Evolutionary conservation across 2,329 filamentous ascomycete species (phyloP).

Genomic region (Gnomoniopsis smithogilvyi): DNA sequence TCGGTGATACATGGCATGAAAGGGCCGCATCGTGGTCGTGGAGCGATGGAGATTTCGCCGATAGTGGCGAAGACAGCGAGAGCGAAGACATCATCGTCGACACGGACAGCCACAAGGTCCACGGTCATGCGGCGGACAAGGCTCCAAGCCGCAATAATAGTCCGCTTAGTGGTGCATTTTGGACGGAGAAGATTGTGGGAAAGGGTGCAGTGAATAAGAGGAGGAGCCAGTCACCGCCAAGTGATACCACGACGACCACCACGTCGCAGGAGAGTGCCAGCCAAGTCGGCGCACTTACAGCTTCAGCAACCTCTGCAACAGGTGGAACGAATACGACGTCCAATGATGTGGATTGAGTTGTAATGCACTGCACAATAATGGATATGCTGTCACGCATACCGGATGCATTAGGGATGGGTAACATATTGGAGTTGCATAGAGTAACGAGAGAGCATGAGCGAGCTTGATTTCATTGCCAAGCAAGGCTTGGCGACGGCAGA

Average conservation of each 20-base stretch:
- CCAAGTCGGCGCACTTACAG: not conserved
- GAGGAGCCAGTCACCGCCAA: constrained; percentile 7
- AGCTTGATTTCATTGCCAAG: not conserved
- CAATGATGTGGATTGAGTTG: constrained; percentile 13
- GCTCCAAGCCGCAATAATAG: constrained; percentile 19
- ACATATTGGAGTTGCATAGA: not conserved
- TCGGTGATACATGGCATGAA: constrained; percentile 37
- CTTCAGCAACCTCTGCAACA: not conserved
- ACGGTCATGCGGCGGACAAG: constrained; percentile 17
- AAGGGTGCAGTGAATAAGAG: constrained; percentile 22
- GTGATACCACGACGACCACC: not conserved
- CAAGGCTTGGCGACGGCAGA: not conserved
- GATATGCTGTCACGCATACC: not conserved
- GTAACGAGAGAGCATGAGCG: not conserved
- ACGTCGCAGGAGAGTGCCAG: not conserved
- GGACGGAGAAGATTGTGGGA: constrained; percentile 49
- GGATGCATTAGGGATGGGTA: not conserved
- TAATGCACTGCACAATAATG: not conserved
- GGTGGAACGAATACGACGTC: not conserved
- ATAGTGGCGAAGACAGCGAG: constrained; percentile 47
- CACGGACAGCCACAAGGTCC: constrained; percentile 9
- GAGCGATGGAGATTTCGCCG: constrained; percentile 64
- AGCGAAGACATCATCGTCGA: constrained; percentile 1
- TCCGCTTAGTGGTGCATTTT: constrained; percentile 35
- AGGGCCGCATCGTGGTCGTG: constrained; percentile 48